Evolutionary conservation across 1,139 yeast species (phyloP).

Genomic region (Debaryomycetaceae sp.): DNA sequence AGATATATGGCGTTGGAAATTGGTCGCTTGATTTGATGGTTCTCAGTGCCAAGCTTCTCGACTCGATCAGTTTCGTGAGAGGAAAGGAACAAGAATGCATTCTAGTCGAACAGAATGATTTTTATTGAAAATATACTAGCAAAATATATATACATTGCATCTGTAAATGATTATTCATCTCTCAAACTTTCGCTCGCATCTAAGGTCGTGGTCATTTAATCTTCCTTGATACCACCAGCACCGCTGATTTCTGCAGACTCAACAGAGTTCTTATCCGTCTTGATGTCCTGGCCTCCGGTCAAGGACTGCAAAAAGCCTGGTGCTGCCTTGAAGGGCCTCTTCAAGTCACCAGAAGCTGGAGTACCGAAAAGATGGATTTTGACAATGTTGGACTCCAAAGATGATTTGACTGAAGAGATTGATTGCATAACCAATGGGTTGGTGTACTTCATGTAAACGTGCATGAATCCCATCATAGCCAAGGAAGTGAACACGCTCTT

Average conservation of each 20-base stretch:
- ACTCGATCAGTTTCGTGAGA: conserved; percentile 55
- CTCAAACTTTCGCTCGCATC: too few species aligned
- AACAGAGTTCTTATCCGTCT: conserved; percentile 83
- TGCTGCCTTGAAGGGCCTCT: conserved; percentile 94
- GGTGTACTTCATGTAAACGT: conserved; percentile 94
- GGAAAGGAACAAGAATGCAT: conserved; percentile 60
- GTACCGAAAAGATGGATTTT: conserved; percentile 84
- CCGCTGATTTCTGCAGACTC: conserved; percentile 86
- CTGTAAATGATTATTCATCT: not conserved
- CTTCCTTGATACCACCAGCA: conserved; percentile 88
- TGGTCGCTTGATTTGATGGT: conserved; percentile 64
- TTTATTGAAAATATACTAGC: not conserved
- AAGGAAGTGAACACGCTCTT: conserved; percentile 83
- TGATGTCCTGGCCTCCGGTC: conserved; percentile 55
- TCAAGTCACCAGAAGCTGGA: conserved; percentile 85
- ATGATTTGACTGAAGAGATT: conserved; percentile 83
- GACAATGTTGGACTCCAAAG: conserved; percentile 87
- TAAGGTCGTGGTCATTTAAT: conserved; percentile 35
- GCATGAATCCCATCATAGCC: conserved; percentile 99
- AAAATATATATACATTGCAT: not conserved
- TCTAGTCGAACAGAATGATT: conserved; percentile 33
- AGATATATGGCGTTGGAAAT: conserved; percentile 54
- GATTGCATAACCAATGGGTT: conserved; percentile 96
- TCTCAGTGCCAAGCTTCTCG: conserved; percentile 57
- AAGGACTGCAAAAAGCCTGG: conserved; percentile 73